Percentiles rank a stretch among this genome's conserved stretches.
phyloP scores from a whole-genome alignment of 2,329 filamentous ascomycete species.

The Monosporascus sp. region DNA sequence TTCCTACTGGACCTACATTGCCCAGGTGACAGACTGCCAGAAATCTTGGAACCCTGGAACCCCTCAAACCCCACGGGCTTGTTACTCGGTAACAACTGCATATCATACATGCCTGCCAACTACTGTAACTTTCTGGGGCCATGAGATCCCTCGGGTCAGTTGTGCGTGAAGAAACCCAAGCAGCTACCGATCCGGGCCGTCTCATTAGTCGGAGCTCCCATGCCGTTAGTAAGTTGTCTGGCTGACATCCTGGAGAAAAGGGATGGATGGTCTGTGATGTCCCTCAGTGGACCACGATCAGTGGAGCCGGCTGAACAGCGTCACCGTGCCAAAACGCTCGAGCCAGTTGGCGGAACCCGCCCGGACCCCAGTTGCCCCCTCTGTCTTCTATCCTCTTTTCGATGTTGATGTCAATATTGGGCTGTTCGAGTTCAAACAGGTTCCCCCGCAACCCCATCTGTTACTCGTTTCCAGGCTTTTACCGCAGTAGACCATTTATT shows the following conservation, averaged over 20 bases:
- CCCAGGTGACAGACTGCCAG: no score
- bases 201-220: neutral
- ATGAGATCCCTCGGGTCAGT: no score
- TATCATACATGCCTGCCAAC: neutral
- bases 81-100: neutral
- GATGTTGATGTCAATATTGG: neutral
- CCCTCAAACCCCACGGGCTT: no score
- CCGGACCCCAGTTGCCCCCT: neutral
- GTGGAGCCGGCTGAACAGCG: constrained; percentile 1
- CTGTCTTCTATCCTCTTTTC: no score
- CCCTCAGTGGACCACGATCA: neutral
- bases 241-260: no score
- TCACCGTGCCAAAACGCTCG: constrained; percentile 24
- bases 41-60: no score
- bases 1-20: no score
- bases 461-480: neutral
- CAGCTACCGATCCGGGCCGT: neutral
- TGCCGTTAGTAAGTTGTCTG: no score
- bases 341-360: constrained; percentile 14
- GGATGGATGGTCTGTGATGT: neutral
- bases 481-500: neutral
- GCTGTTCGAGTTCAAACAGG: neutral
- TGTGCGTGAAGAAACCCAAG: no score
- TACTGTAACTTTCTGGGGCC: no score
- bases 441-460: neutral